Percentiles rank a stretch among this genome's conserved stretches.
Evolutionary conservation across 1,284 basidiomycete species (phyloP).

Genomic region (Schizophyllum commune): DNA sequence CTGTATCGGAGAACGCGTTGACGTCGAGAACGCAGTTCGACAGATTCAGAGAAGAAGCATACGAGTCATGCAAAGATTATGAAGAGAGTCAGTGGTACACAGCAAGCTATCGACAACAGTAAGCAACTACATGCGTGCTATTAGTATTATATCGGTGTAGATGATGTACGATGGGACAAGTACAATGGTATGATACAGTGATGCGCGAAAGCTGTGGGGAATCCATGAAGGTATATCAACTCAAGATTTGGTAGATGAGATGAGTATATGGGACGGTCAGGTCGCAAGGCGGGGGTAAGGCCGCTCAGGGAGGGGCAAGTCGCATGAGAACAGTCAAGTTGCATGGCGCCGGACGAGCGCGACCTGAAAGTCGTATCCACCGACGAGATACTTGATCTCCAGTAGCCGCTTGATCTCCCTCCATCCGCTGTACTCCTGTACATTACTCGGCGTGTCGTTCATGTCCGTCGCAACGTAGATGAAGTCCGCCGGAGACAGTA

Average conservation of each 20-base stretch:
- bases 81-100: background rate
- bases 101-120: background rate
- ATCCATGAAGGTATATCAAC: background rate
- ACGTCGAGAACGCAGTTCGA: too few relatives aligned
- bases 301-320: too few relatives aligned
- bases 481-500: slow-evolving; percentile 89
- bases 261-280: background rate
- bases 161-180: background rate
- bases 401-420: slow-evolving; percentile 75
- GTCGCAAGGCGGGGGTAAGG: too few relatives aligned
- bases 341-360: slow-evolving; percentile 65
- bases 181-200: background rate
- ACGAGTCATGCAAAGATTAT: background rate
- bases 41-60: too few relatives aligned
- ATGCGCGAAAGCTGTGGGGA: background rate
- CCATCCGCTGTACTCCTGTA: slow-evolving; percentile 56
- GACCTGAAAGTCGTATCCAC: slow-evolving; percentile 77
- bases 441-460: slow-evolving; percentile 22
- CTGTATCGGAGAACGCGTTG: too few relatives aligned
- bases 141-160: background rate
- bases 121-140: background rate
- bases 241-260: background rate
- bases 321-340: background rate
- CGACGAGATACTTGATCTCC: slow-evolving; percentile 70
- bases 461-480: slow-evolving; percentile 65